These are phyloP conservation scores for Plasmodium coatneyi DNA, from an alignment of 169 alveolate genomes.

Conservation along the genomic window DNA sequence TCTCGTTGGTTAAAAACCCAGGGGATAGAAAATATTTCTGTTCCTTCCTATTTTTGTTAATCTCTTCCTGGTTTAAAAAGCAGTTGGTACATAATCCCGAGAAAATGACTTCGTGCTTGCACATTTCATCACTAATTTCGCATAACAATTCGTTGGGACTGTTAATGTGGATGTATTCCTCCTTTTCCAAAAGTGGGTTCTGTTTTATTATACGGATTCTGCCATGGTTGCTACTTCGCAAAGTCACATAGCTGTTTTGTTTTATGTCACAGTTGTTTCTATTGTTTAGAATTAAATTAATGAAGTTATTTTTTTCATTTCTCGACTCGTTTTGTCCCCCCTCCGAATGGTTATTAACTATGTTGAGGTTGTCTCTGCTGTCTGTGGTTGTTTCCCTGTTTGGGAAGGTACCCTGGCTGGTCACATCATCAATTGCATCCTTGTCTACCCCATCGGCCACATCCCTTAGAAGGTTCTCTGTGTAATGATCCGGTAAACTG, in stretches of 20 bases:
- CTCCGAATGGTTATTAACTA: neutral
- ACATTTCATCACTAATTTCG: slow-evolving; percentile 43
- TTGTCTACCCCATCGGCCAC: neutral
- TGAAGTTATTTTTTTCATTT: slow-evolving; percentile 23
- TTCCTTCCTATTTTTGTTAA: slow-evolving; percentile 30
- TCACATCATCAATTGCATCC: neutral
- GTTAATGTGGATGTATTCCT: slow-evolving; percentile 35
- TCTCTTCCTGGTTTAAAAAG: slow-evolving; percentile 52
- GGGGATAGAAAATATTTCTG: slow-evolving; percentile 71
- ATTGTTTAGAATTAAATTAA: slow-evolving; percentile 42
- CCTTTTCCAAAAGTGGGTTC: neutral
- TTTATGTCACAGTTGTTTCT: slow-evolving; percentile 27
- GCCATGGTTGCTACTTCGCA: slow-evolving; percentile 31
- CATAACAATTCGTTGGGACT: slow-evolving; percentile 34
- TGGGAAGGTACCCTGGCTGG: neutral
- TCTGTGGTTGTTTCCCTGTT: neutral
- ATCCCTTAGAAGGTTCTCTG: neutral
- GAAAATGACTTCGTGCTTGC: slow-evolving; percentile 50
- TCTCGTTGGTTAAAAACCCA: slow-evolving; percentile 80
- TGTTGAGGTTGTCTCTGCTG: neutral
- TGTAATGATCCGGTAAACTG: neutral
- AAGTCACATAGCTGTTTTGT: slow-evolving; percentile 4
- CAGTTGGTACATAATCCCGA: slow-evolving; percentile 69
- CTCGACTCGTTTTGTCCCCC: neutral
- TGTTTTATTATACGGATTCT: slow-evolving; percentile 44